Evolutionary conservation across 2,329 filamentous ascomycete genomes (phyloP), one percentile per base, ranked within the genome.

Genomic region (Dothistroma septosporum): DNA sequence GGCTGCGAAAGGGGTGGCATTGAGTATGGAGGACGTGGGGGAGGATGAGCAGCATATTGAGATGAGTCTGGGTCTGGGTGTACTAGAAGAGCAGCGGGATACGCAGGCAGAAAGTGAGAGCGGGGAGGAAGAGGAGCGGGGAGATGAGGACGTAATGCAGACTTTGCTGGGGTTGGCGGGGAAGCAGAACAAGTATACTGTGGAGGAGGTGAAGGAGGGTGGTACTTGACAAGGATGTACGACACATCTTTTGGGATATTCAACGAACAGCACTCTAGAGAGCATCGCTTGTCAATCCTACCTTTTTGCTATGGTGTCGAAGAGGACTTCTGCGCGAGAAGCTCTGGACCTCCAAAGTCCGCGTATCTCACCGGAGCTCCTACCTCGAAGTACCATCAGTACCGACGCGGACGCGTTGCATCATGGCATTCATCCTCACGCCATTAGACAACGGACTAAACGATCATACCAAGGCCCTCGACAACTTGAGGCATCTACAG

Each of bases 31-130:
- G 64, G 65, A 70, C 41, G 71, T 74, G 11, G 65, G 66, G 32
- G 73, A 74, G 1, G 69, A 61, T 5, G 68, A 71, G 55, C 65
- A 66, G 57, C 69, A 74, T 61, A 74, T 75, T 53, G 73, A 74
- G 65, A 74, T 75, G 72, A 64, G 72, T 49, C 62, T 75, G 9
- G 72, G 72, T 2, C 60, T 75, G 6, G 73, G 73, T 8, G 71
- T 75, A 37, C 53, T 75, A 41, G 72, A 75, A 62, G 66, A 73
- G 65, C 28, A 60, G 53, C 33, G 32, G 8, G 49, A 56, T 24
- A 31, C 24, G 5, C 21, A 46, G 7, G 56, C 53, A 7, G 56
- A 53, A 2, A 44, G 31, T 41, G 33, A 16, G 19, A 28, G 28
- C 6, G 41, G 19, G 11, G 21, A 35, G 24, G 57, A 55, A 12